phyloP scores from a whole-genome alignment of 768 basidiomycete genomes.

The Leccinum disarticulatum region DNA sequence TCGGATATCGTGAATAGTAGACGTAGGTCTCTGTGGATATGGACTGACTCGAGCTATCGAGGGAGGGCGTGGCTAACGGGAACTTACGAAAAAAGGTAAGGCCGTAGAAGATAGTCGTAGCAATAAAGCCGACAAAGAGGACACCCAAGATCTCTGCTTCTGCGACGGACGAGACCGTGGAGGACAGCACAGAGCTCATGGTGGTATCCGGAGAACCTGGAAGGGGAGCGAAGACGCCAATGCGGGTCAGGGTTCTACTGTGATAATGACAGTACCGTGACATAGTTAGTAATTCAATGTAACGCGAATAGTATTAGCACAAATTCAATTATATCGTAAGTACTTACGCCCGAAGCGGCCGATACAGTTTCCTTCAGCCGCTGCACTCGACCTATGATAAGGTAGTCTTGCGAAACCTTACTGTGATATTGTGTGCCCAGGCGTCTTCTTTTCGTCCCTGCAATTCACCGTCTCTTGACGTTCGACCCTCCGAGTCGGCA shows the following conservation, averaged over 20 bases:
- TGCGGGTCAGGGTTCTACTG: background rate
- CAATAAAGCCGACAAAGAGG: constrained; percentile 30
- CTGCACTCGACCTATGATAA: too few species aligned
- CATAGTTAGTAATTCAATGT: constrained; percentile 6
- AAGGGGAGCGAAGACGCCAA: constrained; percentile 1
- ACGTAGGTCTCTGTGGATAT: constrained; percentile 26
- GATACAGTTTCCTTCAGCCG: too few species aligned
- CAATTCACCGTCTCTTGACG: too few species aligned
- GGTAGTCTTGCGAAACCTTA: too few species aligned
- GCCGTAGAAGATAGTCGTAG: constrained; percentile 30
- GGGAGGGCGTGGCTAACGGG: background rate
- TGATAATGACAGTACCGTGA: background rate
- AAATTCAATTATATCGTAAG: background rate
- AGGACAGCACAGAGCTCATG: constrained; percentile 14
- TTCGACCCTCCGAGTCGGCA: too few species aligned
- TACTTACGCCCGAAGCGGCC: too few species aligned
- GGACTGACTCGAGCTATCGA: background rate
- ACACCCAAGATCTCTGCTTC: constrained; percentile 28
- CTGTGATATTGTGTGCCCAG: too few species aligned
- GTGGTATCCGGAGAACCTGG: background rate
- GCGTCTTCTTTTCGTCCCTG: too few species aligned
- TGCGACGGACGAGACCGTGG: constrained; percentile 11
- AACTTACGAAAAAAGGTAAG: constrained; percentile 35
- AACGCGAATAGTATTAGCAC: constrained; percentile 1
- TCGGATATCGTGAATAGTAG: constrained; percentile 30